Evolutionary conservation across 2,329 filamentous ascomycete genomes (phyloP).

Genomic region (Leptodontidium sp.): DNA sequence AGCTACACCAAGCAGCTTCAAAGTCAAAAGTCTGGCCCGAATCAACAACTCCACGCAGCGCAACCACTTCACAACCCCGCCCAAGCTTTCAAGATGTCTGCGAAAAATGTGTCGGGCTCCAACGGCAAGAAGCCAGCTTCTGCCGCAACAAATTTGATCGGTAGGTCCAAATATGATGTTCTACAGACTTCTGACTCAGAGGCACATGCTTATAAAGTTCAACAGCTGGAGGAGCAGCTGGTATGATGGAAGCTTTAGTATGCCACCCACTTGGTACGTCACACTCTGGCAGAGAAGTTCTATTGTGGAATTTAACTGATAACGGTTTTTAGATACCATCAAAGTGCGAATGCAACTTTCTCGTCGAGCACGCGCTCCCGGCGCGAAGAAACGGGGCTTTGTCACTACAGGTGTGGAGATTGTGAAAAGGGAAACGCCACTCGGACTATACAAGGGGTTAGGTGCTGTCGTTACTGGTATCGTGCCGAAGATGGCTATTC

Average conservation of each 20-base stretch:
- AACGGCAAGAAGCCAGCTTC: constrained; percentile 79
- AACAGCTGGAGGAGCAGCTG: constrained; percentile 90
- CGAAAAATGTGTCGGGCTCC: constrained; percentile 42
- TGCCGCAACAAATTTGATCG: constrained; percentile 89
- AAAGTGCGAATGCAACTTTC: constrained; percentile 99
- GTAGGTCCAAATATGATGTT: constrained; percentile 55
- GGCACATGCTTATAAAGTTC: constrained; percentile 30
- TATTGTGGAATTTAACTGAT: neutral
- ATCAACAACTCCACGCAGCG: neutral
- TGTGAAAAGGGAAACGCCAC: constrained; percentile 85
- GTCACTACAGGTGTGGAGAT: constrained; percentile 86
- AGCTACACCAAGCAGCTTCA: neutral
- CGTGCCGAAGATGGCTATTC: constrained; percentile 98
- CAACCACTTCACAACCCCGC: neutral
- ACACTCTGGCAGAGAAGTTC: neutral
- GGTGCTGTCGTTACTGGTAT: constrained; percentile 96
- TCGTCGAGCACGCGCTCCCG: constrained; percentile 80
- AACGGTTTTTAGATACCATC: constrained; percentile 75
- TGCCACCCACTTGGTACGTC: constrained; percentile 89
- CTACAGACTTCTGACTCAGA: constrained; percentile 19
- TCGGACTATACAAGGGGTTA: constrained; percentile 97
- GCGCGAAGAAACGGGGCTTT: constrained; percentile 86
- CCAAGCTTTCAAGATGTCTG: constrained; percentile 27
- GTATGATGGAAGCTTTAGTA: constrained; percentile 98
- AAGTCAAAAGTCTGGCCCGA: constrained; percentile 11